Evolutionary conservation across 306 rosid genomes (phyloP), one percentile per base, ranked within the genome.

Genomic region (Hippophae tibetana): DNA sequence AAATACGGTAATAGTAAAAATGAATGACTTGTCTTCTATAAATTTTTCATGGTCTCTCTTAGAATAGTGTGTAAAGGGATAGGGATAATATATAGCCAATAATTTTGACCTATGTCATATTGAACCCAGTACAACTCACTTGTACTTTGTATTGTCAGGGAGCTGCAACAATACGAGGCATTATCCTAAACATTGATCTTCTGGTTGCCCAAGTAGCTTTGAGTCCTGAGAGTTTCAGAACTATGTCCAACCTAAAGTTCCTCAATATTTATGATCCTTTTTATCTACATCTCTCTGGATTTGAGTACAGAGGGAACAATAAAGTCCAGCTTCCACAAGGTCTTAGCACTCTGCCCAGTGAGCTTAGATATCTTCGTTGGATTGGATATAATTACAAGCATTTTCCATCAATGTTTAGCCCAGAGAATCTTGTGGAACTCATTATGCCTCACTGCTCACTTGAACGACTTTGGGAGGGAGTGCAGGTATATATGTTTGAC

Each of bases 181-280:
- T 74, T n/a, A 42, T 53, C 23, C 11, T 57, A 4, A 60, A 64
- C 13, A 52, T 18, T 6, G 7, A 31, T 10, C 11, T 5, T 7
- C 8, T 45, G 42, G 18, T n/a, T 8, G 6, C 5, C 9, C 38
- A 43, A 13, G 38, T 43, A 58, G 38, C 9, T 9, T 57, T 52
- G 26, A 63, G 68, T 54, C 68, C 59, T 56, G 13, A 7, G 5
- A 61, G 70, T 60, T 75, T 74, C 46, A 52, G 56, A 40, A 44
- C 48, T 6, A 64, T 75, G 75, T 54, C 41, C 47, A 61, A 67
- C 12, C 53, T 75, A 40, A 57, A 27, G 38, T 18, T 61, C 7
- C 69, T 70, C 7, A 56, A 60, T 50, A 23, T 62, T 56, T 6
- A 8, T 40, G 0, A 8, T 13, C 23, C 23, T 18, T 18, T 18